These are phyloP conservation scores for Buddleja alternifolia DNA, from an alignment of 257 asterid species.

Conservation along the genomic window DNA sequence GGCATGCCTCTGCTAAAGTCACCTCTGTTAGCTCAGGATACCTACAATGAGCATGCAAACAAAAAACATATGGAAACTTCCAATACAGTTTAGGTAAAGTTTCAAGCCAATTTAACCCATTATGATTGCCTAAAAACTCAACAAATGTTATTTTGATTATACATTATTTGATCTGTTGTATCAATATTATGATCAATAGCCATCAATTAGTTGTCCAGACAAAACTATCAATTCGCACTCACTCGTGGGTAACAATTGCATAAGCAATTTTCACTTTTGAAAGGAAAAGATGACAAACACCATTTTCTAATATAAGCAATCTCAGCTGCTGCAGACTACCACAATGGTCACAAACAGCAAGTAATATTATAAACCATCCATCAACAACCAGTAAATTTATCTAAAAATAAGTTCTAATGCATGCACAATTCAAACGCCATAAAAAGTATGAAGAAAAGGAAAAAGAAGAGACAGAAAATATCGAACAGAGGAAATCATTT, in stretches of 20 bases:
- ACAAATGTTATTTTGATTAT: not conserved
- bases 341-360: not conserved
- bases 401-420: not conserved
- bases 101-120: not conserved
- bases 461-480: not conserved
- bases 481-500: not conserved
- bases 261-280: not conserved
- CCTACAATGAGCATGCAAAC: constrained; percentile 40
- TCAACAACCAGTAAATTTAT: not conserved
- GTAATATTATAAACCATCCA: not conserved
- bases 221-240: not conserved
- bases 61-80: constrained; percentile 4
- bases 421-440: not conserved
- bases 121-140: not conserved
- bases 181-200: not conserved
- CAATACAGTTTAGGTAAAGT: constrained; percentile 2
- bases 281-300: not conserved
- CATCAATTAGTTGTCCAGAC: not conserved
- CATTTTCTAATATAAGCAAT: not conserved
- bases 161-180: not conserved
- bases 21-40: constrained; percentile 55
- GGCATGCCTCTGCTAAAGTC: constrained; percentile 51
- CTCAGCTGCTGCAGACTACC: not conserved
- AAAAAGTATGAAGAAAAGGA: not conserved
- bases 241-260: not conserved